These are phyloP conservation scores for Penicillium goetzii DNA, from an alignment of 495 filamentous ascomycete genomes.

Conservation along the genomic window DNA sequence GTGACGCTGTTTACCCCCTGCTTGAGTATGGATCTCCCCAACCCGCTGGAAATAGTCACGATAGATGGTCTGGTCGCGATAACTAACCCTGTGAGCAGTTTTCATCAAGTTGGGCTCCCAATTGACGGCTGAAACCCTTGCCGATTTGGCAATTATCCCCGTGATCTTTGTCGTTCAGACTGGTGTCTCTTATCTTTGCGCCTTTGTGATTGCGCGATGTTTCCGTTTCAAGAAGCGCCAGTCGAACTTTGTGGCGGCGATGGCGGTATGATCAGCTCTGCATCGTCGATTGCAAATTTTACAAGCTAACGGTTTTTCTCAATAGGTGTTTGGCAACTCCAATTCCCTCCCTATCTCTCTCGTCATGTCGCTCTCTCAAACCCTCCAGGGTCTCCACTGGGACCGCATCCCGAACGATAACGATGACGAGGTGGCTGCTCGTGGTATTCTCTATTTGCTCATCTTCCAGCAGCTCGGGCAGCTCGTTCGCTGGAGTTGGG, in stretches of 20 bases:
- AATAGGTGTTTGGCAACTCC: conserved; percentile 90
- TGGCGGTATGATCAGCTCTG: conserved; percentile 66
- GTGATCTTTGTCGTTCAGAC: conserved; percentile 90
- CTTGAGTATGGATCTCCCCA: conserved; percentile 67
- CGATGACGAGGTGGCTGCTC: conserved; percentile 89
- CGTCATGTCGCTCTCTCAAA: conserved; percentile 90
- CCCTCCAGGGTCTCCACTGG: conserved; percentile 91
- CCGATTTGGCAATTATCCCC: conserved; percentile 90
- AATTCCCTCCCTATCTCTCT: conserved; percentile 97
- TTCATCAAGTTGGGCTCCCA: conserved; percentile 98
- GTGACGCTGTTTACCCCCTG: conserved; percentile 94
- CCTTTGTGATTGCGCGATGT: conserved; percentile 66
- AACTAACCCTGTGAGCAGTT: conserved; percentile 54
- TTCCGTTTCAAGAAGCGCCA: conserved; percentile 83
- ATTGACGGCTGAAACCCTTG: conserved; percentile 84
- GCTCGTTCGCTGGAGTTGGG: conserved; percentile 96
- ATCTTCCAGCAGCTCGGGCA: conserved; percentile 99
- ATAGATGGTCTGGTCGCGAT: not conserved
- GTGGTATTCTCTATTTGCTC: conserved; percentile 91
- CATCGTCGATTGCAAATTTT: not conserved
- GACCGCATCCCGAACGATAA: conserved; percentile 87
- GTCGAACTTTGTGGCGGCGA: conserved; percentile 91
- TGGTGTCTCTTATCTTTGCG: conserved; percentile 76
- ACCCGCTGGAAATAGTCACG: not conserved
- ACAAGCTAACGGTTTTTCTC: conserved; percentile 17